phyloP scores from a whole-genome alignment of 1,284 basidiomycete species.

The Earliella scabrosa region DNA sequence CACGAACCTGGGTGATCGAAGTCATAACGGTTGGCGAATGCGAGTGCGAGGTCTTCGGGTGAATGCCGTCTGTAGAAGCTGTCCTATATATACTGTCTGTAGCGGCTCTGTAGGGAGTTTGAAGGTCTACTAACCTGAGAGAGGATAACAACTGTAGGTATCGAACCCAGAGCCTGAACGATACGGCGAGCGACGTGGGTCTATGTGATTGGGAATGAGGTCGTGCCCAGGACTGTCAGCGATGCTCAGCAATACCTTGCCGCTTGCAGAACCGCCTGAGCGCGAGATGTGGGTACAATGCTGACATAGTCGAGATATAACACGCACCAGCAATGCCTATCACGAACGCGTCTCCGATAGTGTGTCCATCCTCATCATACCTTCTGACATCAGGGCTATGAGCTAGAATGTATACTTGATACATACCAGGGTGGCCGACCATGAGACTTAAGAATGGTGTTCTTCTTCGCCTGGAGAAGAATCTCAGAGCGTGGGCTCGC shows the following conservation, averaged over 20 bases:
- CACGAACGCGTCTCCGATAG: conserved; percentile 82
- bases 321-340: conserved; percentile 88
- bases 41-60: conserved; percentile 78
- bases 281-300: not conserved
- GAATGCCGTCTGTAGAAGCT: conserved; percentile 90
- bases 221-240: no score
- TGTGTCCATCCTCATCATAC: conserved; percentile 77
- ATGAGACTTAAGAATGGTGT: conserved; percentile 83
- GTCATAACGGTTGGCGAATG: conserved; percentile 86
- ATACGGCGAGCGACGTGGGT: conserved; percentile 93
- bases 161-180: conserved; percentile 78
- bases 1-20: conserved; percentile 82
- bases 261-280: conserved; percentile 88
- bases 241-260: conserved; percentile 87
- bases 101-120: no score
- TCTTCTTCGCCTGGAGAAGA: conserved; percentile 54
- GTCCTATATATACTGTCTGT: conserved; percentile 57
- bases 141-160: conserved; percentile 88
- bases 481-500: conserved; percentile 18
- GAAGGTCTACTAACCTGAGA: conserved; percentile 71
- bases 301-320: conserved; percentile 14
- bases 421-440: conserved; percentile 80
- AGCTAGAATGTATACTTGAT: conserved; percentile 11
- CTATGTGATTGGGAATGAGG: conserved; percentile 46
- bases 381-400: conserved; percentile 39